Evolutionary conservation across 495 filamentous ascomycete genomes (phyloP).

Genomic region (Neurospora sp.): DNA sequence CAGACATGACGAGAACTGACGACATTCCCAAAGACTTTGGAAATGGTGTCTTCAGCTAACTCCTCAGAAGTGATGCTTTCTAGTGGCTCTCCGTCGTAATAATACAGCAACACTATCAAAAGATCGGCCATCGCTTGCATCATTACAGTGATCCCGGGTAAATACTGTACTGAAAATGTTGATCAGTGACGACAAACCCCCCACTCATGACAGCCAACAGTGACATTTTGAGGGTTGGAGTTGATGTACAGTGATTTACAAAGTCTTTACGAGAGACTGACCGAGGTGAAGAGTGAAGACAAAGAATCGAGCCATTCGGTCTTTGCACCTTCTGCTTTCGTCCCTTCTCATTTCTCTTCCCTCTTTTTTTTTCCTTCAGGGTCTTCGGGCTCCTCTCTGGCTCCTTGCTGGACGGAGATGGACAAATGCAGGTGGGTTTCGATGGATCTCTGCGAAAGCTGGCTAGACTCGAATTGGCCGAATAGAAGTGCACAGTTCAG

Average conservation of each 20-base stretch:
- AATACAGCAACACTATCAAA: neutral
- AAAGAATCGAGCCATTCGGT: neutral
- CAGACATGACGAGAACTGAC: neutral
- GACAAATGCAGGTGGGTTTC: neutral
- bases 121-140: neutral
- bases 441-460: neutral
- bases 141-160: neutral
- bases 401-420: neutral
- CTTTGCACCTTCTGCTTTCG: neutral
- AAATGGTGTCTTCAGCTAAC: neutral
- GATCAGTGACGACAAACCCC: neutral
- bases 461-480: neutral
- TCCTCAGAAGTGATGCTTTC: neutral
- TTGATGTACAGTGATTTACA: neutral
- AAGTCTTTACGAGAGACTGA: neutral
- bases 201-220: neutral
- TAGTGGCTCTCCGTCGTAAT: neutral
- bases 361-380: neutral
- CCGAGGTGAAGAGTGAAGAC: neutral
- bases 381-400: neutral
- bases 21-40: neutral
- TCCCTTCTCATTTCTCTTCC: neutral
- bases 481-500: neutral
- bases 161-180: neutral
- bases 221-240: neutral